phyloP scores from a whole-genome alignment of 2,329 filamentous ascomycete species.

The Xenoacremonium recifei region DNA sequence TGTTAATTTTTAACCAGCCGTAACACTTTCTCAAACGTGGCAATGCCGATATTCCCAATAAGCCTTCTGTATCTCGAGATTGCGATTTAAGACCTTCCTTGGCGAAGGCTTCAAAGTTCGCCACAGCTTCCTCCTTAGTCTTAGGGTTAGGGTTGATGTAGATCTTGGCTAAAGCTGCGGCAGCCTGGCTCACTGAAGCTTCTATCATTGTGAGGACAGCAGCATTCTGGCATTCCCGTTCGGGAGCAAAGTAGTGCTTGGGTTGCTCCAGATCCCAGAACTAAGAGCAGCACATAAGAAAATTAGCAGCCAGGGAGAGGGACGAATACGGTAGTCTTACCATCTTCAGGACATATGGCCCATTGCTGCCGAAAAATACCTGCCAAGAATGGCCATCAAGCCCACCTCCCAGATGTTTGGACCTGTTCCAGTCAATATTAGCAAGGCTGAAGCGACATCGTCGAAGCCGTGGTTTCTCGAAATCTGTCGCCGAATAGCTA shows the following conservation, averaged over 20 bases:
- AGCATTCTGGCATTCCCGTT: constrained; percentile 10
- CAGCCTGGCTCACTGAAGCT: background rate
- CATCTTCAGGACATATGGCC: constrained; percentile 1
- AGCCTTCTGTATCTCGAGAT: background rate
- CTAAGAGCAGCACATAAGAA: background rate
- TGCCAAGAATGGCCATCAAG: no score
- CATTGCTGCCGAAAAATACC: no score
- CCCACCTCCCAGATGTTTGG: no score
- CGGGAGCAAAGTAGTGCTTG: constrained; percentile 5
- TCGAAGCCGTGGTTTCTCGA: no score
- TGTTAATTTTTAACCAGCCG: constrained; percentile 1
- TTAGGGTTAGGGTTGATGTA: background rate
- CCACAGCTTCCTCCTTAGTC: background rate
- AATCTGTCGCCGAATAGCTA: no score
- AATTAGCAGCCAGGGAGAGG: background rate
- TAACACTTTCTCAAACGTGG: constrained; percentile 3
- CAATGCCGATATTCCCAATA: background rate
- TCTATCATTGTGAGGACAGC: constrained; percentile 7
- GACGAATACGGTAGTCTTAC: background rate
- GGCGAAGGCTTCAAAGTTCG: background rate
- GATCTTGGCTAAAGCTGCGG: background rate
- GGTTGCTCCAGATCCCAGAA: constrained; percentile 7
- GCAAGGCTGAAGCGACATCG: no score
- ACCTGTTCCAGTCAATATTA: no score
- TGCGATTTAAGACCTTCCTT: background rate